Percentiles rank a stretch among this genome's conserved stretches.
Evolutionary conservation across 768 basidiomycete species (phyloP).

Genomic region (Serendipita vermifera): DNA sequence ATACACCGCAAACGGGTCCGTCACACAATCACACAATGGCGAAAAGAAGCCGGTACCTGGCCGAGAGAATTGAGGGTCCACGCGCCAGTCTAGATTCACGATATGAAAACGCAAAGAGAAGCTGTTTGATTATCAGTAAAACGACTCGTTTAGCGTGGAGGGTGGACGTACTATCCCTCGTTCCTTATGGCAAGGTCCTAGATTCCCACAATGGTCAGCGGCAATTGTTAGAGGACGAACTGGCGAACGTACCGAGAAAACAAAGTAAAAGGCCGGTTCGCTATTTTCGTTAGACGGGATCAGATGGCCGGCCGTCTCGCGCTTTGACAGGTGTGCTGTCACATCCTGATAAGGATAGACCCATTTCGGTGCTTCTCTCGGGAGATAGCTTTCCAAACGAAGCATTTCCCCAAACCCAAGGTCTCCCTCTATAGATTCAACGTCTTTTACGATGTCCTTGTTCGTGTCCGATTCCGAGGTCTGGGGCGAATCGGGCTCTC

Average conservation of each 20-base stretch:
- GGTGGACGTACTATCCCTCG: background rate
- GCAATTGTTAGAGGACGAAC: too few species aligned
- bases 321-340: background rate
- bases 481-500: background rate
- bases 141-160: too few species aligned
- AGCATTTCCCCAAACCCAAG: background rate
- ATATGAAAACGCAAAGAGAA: constrained; percentile 1
- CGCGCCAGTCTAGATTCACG: constrained; percentile 4
- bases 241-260: background rate
- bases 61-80: background rate
- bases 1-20: constrained; percentile 6
- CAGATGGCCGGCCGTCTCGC: constrained; percentile 2
- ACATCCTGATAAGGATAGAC: background rate
- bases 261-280: background rate
- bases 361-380: background rate
- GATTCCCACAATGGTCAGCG: background rate
- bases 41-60: background rate
- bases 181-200: background rate
- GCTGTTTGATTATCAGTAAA: too few species aligned
- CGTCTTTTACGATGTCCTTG: background rate
- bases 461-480: background rate
- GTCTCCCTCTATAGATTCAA: background rate
- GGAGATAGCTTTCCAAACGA: background rate
- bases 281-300: background rate
- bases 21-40: background rate